Conservation (phyloP, 1,284 basidiomycete species). For the Ganoderma leucocontextum region DNA sequence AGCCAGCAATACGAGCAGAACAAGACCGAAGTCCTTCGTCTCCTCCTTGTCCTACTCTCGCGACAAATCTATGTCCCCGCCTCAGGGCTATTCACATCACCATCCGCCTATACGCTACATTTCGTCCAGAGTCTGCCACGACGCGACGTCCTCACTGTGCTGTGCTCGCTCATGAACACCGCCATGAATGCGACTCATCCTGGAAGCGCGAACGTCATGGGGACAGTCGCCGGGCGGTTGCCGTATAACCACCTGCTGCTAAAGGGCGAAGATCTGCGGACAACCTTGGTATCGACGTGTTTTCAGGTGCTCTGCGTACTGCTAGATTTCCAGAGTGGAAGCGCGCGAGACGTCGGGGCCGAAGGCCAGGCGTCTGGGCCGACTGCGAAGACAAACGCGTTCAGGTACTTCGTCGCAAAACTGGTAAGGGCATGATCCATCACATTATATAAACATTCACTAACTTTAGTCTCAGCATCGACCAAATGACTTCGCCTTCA, state of each 20-base stretch:
- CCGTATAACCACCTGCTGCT: constrained; percentile 93
- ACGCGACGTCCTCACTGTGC: constrained; percentile 83
- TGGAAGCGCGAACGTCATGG: constrained; percentile 58
- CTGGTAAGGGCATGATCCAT: constrained; percentile 59
- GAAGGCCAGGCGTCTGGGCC: constrained; percentile 60
- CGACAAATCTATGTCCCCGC: constrained; percentile 87
- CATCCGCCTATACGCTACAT: constrained; percentile 79
- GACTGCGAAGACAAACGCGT: constrained; percentile 82
- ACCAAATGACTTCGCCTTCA: constrained; percentile 85
- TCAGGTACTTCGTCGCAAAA: constrained; percentile 90
- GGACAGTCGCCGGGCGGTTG: constrained; percentile 70
- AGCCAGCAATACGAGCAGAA: constrained; percentile 77
- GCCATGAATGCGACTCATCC: constrained; percentile 73
- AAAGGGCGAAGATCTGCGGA: constrained; percentile 82
- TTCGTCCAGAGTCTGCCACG: constrained; percentile 82
- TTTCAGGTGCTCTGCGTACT: constrained; percentile 81
- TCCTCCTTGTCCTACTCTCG: constrained; percentile 86
- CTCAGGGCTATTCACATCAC: constrained; percentile 70
- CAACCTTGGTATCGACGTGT: constrained; percentile 74
- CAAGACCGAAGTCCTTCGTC: constrained; percentile 86
- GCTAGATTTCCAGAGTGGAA: constrained; percentile 84
- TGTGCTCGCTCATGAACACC: constrained; percentile 93
- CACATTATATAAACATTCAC: background rate
- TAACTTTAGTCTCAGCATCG: constrained; percentile 69
- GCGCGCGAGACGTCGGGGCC: constrained; percentile 59